Evolutionary conservation across 2,329 filamentous ascomycete species (phyloP).

Genomic region (Bretziella fagacearum): DNA sequence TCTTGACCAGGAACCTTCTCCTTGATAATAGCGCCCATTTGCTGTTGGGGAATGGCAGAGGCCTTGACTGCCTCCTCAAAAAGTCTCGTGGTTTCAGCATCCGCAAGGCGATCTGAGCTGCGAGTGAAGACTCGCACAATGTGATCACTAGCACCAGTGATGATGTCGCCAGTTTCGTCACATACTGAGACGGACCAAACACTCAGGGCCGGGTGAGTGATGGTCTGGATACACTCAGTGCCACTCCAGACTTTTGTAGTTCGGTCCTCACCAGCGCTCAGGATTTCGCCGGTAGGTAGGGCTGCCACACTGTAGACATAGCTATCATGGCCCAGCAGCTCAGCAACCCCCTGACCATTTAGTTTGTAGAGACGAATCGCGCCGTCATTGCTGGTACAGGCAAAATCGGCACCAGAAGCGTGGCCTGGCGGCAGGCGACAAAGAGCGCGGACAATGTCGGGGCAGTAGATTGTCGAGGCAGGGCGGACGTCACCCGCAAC

Average conservation of each 20-base stretch:
- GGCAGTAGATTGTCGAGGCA: conserved; percentile 41
- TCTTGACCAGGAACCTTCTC: conserved; percentile 80
- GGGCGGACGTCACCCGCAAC: conserved; percentile 38
- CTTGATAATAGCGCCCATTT: conserved; percentile 71
- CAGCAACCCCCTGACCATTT: conserved; percentile 55
- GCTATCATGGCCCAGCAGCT: conserved; percentile 76
- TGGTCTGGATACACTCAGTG: conserved; percentile 74
- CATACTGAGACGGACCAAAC: conserved; percentile 88
- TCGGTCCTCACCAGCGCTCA: conserved; percentile 87
- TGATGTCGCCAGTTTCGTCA: conserved; percentile 70
- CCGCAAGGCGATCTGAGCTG: conserved; percentile 50
- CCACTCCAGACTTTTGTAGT: conserved; percentile 81
- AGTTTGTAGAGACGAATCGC: conserved; percentile 76
- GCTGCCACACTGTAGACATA: conserved; percentile 79
- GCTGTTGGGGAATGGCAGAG: conserved; percentile 76
- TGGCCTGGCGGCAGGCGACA: conserved; percentile 62
- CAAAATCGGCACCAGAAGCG: conserved; percentile 75
- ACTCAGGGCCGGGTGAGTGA: conserved; percentile 90
- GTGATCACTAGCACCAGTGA: conserved; percentile 82
- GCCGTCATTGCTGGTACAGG: conserved; percentile 85
- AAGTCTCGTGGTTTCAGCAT: conserved; percentile 46
- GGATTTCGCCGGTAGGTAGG: conserved; percentile 68
- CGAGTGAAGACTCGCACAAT: conserved; percentile 72
- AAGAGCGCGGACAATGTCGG: conserved; percentile 76
- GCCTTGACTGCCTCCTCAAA: conserved; percentile 72